phyloP scores from a whole-genome alignment of 2,329 filamentous ascomycete species.

The Aspergillus oerlinghausenensis region DNA sequence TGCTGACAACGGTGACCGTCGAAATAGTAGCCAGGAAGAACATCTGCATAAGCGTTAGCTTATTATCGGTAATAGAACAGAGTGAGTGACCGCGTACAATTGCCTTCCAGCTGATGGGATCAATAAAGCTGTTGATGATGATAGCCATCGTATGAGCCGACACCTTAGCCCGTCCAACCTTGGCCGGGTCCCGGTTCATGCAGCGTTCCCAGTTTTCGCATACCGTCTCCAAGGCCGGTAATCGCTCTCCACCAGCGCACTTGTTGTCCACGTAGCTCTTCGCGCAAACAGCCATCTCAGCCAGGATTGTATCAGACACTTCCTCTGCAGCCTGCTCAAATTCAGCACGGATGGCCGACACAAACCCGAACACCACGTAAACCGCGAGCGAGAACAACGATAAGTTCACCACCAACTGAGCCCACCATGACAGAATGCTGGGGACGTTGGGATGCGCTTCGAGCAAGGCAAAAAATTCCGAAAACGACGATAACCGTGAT shows the following conservation, averaged over 20 bases:
- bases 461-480: constrained; percentile 57
- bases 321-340: constrained; percentile 67
- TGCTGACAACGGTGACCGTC: constrained; percentile 53
- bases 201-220: constrained; percentile 83
- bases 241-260: constrained; percentile 62
- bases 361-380: constrained; percentile 66
- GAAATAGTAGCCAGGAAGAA: constrained; percentile 39
- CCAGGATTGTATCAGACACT: constrained; percentile 63
- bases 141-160: constrained; percentile 84
- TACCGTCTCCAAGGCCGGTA: constrained; percentile 67
- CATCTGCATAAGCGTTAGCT: constrained; percentile 25
- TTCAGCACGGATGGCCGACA: constrained; percentile 67
- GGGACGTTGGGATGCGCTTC: constrained; percentile 63
- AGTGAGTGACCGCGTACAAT: constrained; percentile 48
- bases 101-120: constrained; percentile 81
- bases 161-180: constrained; percentile 73
- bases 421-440: constrained; percentile 61
- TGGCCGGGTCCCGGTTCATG: constrained; percentile 77
- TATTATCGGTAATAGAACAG: neutral
- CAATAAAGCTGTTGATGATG: constrained; percentile 91
- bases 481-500: constrained; percentile 38
- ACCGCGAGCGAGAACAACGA: constrained; percentile 46
- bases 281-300: constrained; percentile 69
- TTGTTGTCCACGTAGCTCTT: constrained; percentile 70
- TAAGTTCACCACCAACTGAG: constrained; percentile 54